Percentiles rank a stretch among this genome's conserved stretches.
Evolutionary conservation across 148 eudicot genomes (phyloP).

Genomic region (Drosera capensis): DNA sequence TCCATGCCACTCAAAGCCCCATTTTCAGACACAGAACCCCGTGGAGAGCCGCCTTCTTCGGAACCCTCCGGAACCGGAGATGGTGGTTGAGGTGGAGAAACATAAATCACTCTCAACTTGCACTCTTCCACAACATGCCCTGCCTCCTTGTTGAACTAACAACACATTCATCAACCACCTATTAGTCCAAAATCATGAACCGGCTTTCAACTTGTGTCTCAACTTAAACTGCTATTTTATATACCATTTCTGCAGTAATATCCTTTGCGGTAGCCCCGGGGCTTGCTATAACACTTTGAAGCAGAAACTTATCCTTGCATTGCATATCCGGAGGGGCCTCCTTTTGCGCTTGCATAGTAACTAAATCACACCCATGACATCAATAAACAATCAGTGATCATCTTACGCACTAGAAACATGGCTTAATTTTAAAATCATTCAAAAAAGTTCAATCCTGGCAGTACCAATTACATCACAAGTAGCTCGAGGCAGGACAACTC

Average conservation of each 20-base stretch:
- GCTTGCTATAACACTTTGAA: constrained; percentile 54
- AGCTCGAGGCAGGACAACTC: constrained; percentile 53
- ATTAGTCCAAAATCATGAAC: constrained; percentile 2
- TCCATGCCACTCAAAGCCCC: constrained; percentile 30
- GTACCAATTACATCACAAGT: constrained; percentile 52
- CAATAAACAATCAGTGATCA: too few species aligned
- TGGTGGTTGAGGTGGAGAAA: constrained; percentile 58
- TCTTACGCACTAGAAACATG: too few species aligned
- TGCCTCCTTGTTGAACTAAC: constrained; percentile 61
- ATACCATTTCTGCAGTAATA: constrained; percentile 65
- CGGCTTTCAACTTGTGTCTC: neutral
- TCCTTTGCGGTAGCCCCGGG: constrained; percentile 36
- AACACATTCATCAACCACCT: constrained; percentile 2
- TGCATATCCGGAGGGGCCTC: constrained; percentile 70
- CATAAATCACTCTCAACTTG: constrained; percentile 61
- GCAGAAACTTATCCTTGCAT: constrained; percentile 78
- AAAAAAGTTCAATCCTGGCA: neutral
- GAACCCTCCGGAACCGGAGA: constrained; percentile 64
- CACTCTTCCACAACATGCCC: constrained; percentile 58
- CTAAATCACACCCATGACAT: too few species aligned
- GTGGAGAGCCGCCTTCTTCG: constrained; percentile 53
- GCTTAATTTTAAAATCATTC: too few species aligned
- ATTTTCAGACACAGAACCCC: constrained; percentile 25
- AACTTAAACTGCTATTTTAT: neutral
- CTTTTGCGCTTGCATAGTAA: constrained; percentile 84